Evolutionary conservation across 169 alveolate species (phyloP), one percentile per base, ranked within the genome.

Genomic region (Eimeria brunetti): DNA sequence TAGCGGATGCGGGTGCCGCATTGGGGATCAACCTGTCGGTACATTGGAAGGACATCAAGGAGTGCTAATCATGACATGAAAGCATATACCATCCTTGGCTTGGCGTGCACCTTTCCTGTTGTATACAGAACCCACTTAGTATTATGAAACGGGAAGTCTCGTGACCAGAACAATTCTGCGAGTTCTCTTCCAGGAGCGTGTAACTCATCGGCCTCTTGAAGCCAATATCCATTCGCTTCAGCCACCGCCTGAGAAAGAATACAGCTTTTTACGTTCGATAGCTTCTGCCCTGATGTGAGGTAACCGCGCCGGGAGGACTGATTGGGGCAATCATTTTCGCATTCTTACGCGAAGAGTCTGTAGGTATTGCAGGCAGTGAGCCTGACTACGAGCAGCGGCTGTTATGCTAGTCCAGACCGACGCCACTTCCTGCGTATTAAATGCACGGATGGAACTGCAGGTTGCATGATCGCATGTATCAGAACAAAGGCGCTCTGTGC

Each of bases 401-500:
- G 91, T 58, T 1, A 85, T 60, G 53, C 78, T 85, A n/a, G 36
- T 38, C 91, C 91, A 85, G 36, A 60, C 80, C 36, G 91, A 58
- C 60, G 91, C 60, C 91, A 85, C 91, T 58, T 85, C 91, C 91
- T 85, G 78, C 78, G 80, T n/a, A 85, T 60, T 60, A 20, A 30
- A 53, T 24, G 89, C 80, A 69, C 80, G 80, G 80, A 69, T 36
- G 49, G n/a, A 69, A 36, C 4, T 69, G 80, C 51, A 36, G 11
- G 7, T 12, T 69, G 33, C 22, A 33, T 36, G 41, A 64, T 30
- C 41, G 41, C 75, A 11, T 30, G 14, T 33, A 16, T 16, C 80
- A 36, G 14, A 36, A 33, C 46, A 69, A 14, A 30, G 27, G n/a
- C 16, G 49, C 49, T 36, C 0, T 27, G 80, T 33, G 4, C 80